Evolutionary conservation across 2,329 filamentous ascomycete genomes (phyloP).

Genomic region (Pestalotiopsis sp.): DNA sequence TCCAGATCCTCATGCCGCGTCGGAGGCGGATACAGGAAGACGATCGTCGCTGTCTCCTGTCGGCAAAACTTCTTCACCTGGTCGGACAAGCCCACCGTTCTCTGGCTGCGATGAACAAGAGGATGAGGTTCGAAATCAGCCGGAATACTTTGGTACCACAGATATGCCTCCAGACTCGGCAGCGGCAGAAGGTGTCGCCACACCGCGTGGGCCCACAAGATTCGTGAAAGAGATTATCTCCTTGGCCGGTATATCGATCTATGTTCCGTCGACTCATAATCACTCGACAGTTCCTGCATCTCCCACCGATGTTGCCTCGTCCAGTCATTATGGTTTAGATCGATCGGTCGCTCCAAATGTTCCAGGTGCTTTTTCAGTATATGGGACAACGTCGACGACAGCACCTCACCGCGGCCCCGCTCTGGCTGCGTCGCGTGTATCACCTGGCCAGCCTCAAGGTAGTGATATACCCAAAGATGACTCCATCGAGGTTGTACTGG

Average conservation of each 20-base stretch:
- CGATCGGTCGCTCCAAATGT: slow-evolving; percentile 51
- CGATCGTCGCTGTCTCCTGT: neutral
- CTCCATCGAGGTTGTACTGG: slow-evolving; percentile 53
- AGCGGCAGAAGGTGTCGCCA: slow-evolving; percentile 44
- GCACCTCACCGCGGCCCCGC: slow-evolving; percentile 15
- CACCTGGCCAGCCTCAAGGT: slow-evolving; percentile 15
- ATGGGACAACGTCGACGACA: slow-evolving; percentile 30
- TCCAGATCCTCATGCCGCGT: neutral
- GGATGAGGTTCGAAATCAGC: neutral
- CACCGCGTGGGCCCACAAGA: slow-evolving; percentile 56
- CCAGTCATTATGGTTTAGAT: slow-evolving; percentile 17
- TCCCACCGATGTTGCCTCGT: slow-evolving; percentile 16
- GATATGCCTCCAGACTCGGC: slow-evolving; percentile 13
- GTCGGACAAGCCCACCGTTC: neutral
- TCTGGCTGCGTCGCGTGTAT: neutral
- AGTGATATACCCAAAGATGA: slow-evolving; percentile 30
- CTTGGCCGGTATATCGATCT: slow-evolving; percentile 54
- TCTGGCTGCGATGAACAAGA: neutral
- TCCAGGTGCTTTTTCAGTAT: slow-evolving; percentile 64
- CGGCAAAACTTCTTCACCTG: neutral
- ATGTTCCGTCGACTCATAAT: slow-evolving; percentile 54
- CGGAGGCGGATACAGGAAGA: neutral
- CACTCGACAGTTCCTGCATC: slow-evolving; percentile 40
- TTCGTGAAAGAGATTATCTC: slow-evolving; percentile 58
- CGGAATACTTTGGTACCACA: neutral